Evolutionary conservation across 495 filamentous ascomycete species (phyloP).

Genomic region (Cryomyces minteri): DNA sequence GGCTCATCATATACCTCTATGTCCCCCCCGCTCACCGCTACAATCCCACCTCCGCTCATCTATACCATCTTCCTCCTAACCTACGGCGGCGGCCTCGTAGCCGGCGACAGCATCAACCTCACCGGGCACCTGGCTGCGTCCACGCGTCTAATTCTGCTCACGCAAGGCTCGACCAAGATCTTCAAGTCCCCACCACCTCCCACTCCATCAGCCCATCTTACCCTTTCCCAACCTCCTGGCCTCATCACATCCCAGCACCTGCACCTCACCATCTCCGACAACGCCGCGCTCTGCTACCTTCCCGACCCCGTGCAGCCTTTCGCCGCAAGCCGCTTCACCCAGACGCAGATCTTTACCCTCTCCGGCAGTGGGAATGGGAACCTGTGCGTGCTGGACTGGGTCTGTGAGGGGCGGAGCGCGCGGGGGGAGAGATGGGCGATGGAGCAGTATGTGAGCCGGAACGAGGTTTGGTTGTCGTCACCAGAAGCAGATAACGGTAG

Average conservation of each 20-base stretch:
- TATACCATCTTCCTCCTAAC: slow-evolving; percentile 71
- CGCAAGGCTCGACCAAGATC: slow-evolving; percentile 91
- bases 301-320: slow-evolving; percentile 92
- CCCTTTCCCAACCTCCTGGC: slow-evolving; percentile 3
- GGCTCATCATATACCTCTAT: slow-evolving; percentile 21
- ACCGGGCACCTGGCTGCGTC: slow-evolving; percentile 39
- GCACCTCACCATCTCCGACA: slow-evolving; percentile 36
- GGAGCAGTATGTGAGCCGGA: slow-evolving; percentile 53
- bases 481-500: slow-evolving; percentile 12
- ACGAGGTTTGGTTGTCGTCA: slow-evolving; percentile 54
- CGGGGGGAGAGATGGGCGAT: slow-evolving; percentile 86
- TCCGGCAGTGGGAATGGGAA: slow-evolving; percentile 21
- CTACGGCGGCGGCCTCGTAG: slow-evolving; percentile 86
- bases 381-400: slow-evolving; percentile 82
- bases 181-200: slow-evolving; percentile 48
- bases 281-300: slow-evolving; percentile 66
- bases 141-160: slow-evolving; percentile 66
- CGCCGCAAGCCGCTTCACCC: slow-evolving; percentile 58
- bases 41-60: slow-evolving; percentile 30
- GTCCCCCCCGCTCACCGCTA: not conserved
- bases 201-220: slow-evolving; percentile 1
- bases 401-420: slow-evolving; percentile 68
- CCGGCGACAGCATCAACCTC: slow-evolving; percentile 65
- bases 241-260: slow-evolving; percentile 51
- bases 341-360: slow-evolving; percentile 48